Evolutionary conservation across 768 basidiomycete species (phyloP).

Genomic region (Macrolepiota albuminosa): DNA sequence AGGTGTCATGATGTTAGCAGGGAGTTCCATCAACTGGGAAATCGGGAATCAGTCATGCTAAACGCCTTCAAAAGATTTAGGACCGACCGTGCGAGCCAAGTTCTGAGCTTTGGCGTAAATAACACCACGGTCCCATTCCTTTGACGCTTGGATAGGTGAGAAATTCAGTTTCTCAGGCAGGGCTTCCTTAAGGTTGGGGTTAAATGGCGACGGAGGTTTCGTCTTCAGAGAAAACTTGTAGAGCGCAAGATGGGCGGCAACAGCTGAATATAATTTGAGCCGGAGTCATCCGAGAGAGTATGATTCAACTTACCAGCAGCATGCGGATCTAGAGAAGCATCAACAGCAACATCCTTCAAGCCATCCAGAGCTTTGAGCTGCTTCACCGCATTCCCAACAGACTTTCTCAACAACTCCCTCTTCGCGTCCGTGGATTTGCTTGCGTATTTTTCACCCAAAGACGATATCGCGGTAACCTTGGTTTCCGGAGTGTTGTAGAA

Average conservation of each 20-base stretch:
- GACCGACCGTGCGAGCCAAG: conserved; percentile 64
- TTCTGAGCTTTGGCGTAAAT: conserved; percentile 78
- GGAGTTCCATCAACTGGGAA: conserved; percentile 72
- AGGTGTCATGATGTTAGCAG: conserved; percentile 83
- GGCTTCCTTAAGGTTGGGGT: conserved; percentile 52
- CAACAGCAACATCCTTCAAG: conserved; percentile 56
- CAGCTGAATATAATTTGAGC: conserved; percentile 38
- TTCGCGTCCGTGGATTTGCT: conserved; percentile 39
- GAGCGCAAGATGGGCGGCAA: conserved; percentile 69
- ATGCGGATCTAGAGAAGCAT: conserved; percentile 65
- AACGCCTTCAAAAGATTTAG: not conserved
- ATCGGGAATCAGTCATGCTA: not conserved
- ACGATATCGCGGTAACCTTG: conserved; percentile 50
- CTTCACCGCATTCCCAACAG: conserved; percentile 71
- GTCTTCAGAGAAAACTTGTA: conserved; percentile 83
- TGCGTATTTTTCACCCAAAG: conserved; percentile 52
- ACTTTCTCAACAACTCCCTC: conserved; percentile 65
- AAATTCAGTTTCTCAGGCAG: conserved; percentile 47
- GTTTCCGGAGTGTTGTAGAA: conserved; percentile 53
- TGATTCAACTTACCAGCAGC: conserved; percentile 55
- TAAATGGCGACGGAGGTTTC: conserved; percentile 56
- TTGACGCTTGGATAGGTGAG: conserved; percentile 38
- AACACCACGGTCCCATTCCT: conserved; percentile 70
- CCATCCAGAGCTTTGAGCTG: conserved; percentile 59
- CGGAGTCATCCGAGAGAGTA: conserved; percentile 1